Percentiles rank a stretch among this genome's conserved stretches.
These are phyloP conservation scores for Podaxis mareebaensis DNA, from an alignment of 768 basidiomycete species.

Conservation along the genomic window DNA sequence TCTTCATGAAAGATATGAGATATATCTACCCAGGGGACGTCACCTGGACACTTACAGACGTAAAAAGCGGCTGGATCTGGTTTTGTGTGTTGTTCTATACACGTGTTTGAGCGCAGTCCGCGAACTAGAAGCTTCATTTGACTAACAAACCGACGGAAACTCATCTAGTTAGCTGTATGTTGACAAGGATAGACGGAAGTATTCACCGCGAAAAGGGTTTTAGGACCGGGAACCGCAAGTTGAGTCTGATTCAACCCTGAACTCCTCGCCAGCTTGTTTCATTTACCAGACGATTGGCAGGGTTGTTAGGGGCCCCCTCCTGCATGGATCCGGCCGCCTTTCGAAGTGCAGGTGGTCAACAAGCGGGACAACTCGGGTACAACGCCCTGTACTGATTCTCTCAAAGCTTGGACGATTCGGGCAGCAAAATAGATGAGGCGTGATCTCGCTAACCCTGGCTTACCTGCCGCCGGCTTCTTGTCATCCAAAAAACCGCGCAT, in stretches of 20 bases:
- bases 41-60: background rate
- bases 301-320: background rate
- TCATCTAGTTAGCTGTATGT: background rate
- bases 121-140: background rate
- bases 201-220: background rate
- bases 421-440: too few relatives aligned
- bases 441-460: background rate
- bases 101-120: background rate
- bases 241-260: background rate
- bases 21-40: background rate
- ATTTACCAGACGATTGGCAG: background rate
- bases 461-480: background rate
- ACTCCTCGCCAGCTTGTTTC: background rate
- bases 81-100: background rate
- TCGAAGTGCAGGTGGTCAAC: too few relatives aligned
- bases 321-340: too few relatives aligned
- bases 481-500: constrained; percentile 5
- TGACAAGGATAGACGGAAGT: background rate
- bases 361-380: too few relatives aligned
- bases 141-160: background rate
- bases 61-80: too few relatives aligned
- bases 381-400: too few relatives aligned
- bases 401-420: too few relatives aligned
- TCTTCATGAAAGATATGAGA: background rate
- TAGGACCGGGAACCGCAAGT: background rate